Base-by-base conservation (phyloP, 441 rosid genomes). In the Pelargonium citronellum region DNA sequence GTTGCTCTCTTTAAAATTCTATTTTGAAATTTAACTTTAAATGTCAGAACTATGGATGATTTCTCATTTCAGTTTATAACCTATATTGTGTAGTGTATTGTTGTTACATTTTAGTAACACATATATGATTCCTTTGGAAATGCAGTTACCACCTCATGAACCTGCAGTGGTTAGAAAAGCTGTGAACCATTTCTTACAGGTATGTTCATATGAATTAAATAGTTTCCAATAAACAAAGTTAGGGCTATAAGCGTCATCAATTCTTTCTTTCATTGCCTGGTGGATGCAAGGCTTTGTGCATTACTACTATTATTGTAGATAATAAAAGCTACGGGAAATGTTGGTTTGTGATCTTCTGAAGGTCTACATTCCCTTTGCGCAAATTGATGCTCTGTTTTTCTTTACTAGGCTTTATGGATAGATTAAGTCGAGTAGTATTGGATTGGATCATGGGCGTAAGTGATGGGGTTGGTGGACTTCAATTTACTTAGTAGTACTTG, bases 131-230 rank as follows among this genome's bases (percentile, higher is more conserved):
- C 55, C 4, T 24, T 62, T 43, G 68, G 37, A 67, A 75, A 55
- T 87, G 83, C 88, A 95, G 96, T 84, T 95, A 83, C 87, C 86
- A 4, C 96, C 97, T 65, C 99, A 91, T 80, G 99, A 91, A 60
- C 91, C 99, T 74, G 73, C 74, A 17, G 96, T 91, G 67, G 97
- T 94, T 76, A 90, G 77, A 79, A 89, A 73, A 83, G 99, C 99
- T 20, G 92, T 90, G 70, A 94, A 94, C 80, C 99, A 91, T 82
- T 94, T 94, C 81, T 81, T 91, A 78, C 91, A 90, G 99, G 99
- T 94, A 20, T 64, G 75, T 75, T 73, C 74, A 67, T 10, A 30
- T 34, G 5, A 34, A 58, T 53, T 41, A 72, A 12, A 2, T 24
- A 71, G 66, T 62, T 44, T 78, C 6, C 7, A 44, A 43, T 12